A percentile compares a stretch with the other conserved stretches of the same genome.
Conservation (phyloP, 2,329 filamentous ascomycete species). For the Aspergillus brunneoviolaceus region DNA sequence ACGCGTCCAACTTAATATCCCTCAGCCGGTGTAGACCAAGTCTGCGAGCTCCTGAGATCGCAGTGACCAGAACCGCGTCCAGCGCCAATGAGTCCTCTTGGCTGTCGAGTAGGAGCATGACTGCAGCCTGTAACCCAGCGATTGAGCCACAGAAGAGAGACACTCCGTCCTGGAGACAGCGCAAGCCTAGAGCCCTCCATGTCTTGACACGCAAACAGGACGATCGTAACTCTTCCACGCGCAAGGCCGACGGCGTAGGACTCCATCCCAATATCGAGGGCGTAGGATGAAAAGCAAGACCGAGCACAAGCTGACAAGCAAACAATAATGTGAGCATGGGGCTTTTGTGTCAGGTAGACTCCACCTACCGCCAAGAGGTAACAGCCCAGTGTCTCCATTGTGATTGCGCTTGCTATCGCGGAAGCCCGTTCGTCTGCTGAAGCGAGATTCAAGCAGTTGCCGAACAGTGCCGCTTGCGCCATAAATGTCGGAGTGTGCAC, state of each 20-base stretch:
- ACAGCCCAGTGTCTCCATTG: background rate
- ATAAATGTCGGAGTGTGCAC: background rate
- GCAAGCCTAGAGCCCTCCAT: constrained; percentile 1
- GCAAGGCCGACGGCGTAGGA: background rate
- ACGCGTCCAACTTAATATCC: background rate
- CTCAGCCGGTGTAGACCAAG: constrained; percentile 15
- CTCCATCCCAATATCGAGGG: background rate
- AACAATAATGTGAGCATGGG: background rate
- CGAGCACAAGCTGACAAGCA: background rate
- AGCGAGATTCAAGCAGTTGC: background rate
- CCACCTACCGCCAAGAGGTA: background rate
- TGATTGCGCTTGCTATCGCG: background rate
- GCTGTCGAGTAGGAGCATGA: constrained; percentile 18
- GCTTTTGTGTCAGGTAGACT: background rate
- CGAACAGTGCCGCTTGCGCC: background rate
- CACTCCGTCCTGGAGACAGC: constrained; percentile 14
- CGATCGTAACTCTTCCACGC: background rate
- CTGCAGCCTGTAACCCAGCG: constrained; percentile 12
- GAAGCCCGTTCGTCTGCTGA: background rate
- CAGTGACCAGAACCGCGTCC: constrained; percentile 15
- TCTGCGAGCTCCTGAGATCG: constrained; percentile 17
- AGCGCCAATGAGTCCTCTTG: constrained; percentile 9
- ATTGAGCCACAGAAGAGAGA: constrained; percentile 18
- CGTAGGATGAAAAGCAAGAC: background rate
- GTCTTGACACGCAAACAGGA: background rate